Evolutionary conservation across 2,329 filamentous ascomycete species (phyloP).

Genomic region (Diplodia sapinea): DNA sequence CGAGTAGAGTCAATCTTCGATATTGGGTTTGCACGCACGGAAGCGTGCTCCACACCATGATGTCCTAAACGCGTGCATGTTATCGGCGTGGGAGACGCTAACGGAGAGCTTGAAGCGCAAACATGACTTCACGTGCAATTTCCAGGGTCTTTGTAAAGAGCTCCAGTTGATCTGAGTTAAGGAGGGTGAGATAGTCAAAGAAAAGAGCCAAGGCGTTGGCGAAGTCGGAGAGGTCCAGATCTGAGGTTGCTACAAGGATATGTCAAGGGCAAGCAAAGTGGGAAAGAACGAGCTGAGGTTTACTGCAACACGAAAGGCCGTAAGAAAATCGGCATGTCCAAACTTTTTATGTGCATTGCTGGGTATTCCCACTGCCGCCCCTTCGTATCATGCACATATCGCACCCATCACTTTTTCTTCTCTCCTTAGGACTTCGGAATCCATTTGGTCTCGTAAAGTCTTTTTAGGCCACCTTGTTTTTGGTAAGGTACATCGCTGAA

Average conservation of each 20-base stretch:
- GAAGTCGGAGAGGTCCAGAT: not conserved
- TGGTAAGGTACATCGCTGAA: slow-evolving; percentile 31
- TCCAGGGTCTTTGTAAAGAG: not conserved
- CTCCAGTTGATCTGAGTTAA: not conserved
- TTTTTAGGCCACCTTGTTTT: slow-evolving; percentile 32
- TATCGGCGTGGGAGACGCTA: not conserved
- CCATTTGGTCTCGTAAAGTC: slow-evolving; percentile 30
- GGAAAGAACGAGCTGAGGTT: not conserved
- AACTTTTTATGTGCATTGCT: slow-evolving; percentile 31
- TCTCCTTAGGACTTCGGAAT: slow-evolving; percentile 27
- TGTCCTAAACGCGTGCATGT: not conserved
- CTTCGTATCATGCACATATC: slow-evolving; percentile 24
- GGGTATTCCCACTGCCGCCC: slow-evolving; percentile 29
- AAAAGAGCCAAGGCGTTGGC: not conserved
- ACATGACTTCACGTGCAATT: not conserved
- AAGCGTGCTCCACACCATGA: slow-evolving; percentile 22
- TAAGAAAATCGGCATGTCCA: slow-evolving; percentile 16
- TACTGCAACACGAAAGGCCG: not conserved
- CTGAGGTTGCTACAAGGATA: not conserved
- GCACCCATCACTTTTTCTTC: slow-evolving; percentile 18
- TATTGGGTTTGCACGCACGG: slow-evolving; percentile 12
- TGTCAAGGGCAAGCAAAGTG: not conserved
- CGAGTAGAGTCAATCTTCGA: slow-evolving; percentile 20
- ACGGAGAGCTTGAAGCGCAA: not conserved
- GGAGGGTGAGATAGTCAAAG: not conserved